phyloP scores from a whole-genome alignment of 495 filamentous ascomycete genomes.

The Usnea hakonensis region DNA sequence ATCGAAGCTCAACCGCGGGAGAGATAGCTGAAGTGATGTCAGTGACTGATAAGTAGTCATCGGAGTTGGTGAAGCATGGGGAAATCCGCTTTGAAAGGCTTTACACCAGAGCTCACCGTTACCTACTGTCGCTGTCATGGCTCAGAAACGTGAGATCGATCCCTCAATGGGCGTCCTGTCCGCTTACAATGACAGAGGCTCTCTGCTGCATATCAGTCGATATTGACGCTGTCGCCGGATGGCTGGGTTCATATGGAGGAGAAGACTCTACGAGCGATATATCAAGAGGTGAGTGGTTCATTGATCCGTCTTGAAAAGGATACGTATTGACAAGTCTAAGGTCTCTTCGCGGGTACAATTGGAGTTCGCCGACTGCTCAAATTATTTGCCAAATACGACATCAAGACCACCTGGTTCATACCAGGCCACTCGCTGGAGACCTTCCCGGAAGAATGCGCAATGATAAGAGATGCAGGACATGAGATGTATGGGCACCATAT shows the following conservation, averaged over 20 bases:
- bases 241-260: slow-evolving; percentile 66
- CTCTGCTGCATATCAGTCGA: slow-evolving; percentile 36
- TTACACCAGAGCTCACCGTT: not conserved
- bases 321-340: slow-evolving; percentile 31
- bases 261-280: slow-evolving; percentile 64
- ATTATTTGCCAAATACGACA: slow-evolving; percentile 69
- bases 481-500: slow-evolving; percentile 45
- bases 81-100: not conserved
- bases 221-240: slow-evolving; percentile 62
- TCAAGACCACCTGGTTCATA: slow-evolving; percentile 80
- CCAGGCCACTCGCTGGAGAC: slow-evolving; percentile 72
- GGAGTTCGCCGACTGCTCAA: slow-evolving; percentile 66
- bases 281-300: slow-evolving; percentile 40
- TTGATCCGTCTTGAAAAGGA: not conserved
- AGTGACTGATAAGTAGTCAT: slow-evolving; percentile 10
- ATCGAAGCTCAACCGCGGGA: not conserved
- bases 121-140: not conserved
- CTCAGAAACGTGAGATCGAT: slow-evolving; percentile 7
- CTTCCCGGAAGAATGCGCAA: slow-evolving; percentile 67
- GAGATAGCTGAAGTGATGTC: not conserved
- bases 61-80: slow-evolving; percentile 1
- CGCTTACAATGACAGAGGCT: slow-evolving; percentile 24
- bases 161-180: not conserved
- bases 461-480: slow-evolving; percentile 67
- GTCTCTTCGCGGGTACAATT: slow-evolving; percentile 64